These are phyloP conservation scores for Ogataea siamensis DNA, from an alignment of 805 yeast species.

Conservation along the genomic window DNA sequence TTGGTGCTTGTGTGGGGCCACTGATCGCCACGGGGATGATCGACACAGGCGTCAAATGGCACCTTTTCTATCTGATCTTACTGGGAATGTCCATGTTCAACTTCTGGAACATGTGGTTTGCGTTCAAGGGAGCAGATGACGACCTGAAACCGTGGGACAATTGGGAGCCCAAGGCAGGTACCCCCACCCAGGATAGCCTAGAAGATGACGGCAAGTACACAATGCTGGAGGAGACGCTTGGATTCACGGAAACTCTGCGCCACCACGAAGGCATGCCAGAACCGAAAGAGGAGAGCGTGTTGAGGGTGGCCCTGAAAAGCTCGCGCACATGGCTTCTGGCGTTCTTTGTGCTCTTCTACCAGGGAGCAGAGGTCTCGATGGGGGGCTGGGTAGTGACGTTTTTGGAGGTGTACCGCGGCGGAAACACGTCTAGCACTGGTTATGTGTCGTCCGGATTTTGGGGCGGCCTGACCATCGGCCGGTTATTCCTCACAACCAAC, in stretches of 20 bases:
- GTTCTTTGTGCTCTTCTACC: slow-evolving; percentile 54
- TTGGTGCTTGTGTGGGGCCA: slow-evolving; percentile 71
- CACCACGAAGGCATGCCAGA: slow-evolving; percentile 15
- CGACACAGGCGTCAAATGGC: slow-evolving; percentile 50
- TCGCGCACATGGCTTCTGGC: slow-evolving; percentile 48
- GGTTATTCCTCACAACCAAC: slow-evolving; percentile 47
- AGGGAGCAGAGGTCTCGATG: slow-evolving; percentile 67
- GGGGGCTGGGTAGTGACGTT: slow-evolving; percentile 74
- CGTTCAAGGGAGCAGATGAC: slow-evolving; percentile 49
- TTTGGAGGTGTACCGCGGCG: slow-evolving; percentile 52
- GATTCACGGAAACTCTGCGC: slow-evolving; percentile 18
- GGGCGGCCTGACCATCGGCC: slow-evolving; percentile 67
- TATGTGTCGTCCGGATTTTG: slow-evolving; percentile 69
- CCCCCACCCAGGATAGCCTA: slow-evolving; percentile 4
- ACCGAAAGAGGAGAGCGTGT: slow-evolving; percentile 30
- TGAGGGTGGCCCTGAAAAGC: slow-evolving; percentile 40
- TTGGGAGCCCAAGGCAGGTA: slow-evolving; percentile 24
- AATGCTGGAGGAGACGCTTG: slow-evolving; percentile 22
- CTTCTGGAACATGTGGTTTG: slow-evolving; percentile 35
- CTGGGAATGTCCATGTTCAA: slow-evolving; percentile 38
- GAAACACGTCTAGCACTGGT: slow-evolving; percentile 48
- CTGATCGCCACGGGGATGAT: slow-evolving; percentile 58
- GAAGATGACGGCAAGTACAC: slow-evolving; percentile 19
- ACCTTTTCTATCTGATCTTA: slow-evolving; percentile 50
- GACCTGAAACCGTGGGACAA: slow-evolving; percentile 41